Percentiles rank a stretch among this genome's conserved stretches.
phyloP scores from a whole-genome alignment of 768 basidiomycete species.

The Tricholoma matsutake region DNA sequence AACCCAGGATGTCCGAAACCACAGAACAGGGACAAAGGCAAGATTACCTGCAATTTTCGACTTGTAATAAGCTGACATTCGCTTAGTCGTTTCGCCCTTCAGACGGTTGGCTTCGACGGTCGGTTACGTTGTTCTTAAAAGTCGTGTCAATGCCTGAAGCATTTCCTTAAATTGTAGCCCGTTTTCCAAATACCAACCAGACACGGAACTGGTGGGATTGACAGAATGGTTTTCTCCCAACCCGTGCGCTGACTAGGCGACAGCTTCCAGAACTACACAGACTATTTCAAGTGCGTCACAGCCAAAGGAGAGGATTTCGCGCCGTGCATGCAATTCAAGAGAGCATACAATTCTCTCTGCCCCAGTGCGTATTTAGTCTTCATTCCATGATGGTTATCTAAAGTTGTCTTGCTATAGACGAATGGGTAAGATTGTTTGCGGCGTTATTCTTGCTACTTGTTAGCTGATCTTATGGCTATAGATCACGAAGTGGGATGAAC shows the following conservation, averaged over 20 bases:
- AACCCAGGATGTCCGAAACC: slow-evolving; percentile 57
- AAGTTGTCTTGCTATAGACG: slow-evolving; percentile 48
- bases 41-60: not conserved
- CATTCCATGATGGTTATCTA: slow-evolving; percentile 3
- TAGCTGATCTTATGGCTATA: slow-evolving; percentile 27
- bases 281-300: slow-evolving; percentile 96
- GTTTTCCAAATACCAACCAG: slow-evolving; percentile 91
- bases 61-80: slow-evolving; percentile 12
- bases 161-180: slow-evolving; percentile 46
- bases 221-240: not conserved
- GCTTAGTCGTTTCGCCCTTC: slow-evolving; percentile 78
- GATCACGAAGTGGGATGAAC: slow-evolving; percentile 91
- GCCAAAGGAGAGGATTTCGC: slow-evolving; percentile 98
- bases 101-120: slow-evolving; percentile 96
- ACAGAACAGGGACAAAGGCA: slow-evolving; percentile 40
- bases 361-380: slow-evolving; percentile 70
- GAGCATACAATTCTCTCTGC: slow-evolving; percentile 93
- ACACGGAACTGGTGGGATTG: slow-evolving; percentile 78
- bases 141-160: slow-evolving; percentile 2
- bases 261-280: slow-evolving; percentile 95
- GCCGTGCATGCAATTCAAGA: slow-evolving; percentile 99
- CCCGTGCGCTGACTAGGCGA: slow-evolving; percentile 1
- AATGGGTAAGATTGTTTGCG: slow-evolving; percentile 65
- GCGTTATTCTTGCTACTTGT: slow-evolving; percentile 3
- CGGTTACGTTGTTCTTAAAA: slow-evolving; percentile 19